Base-by-base conservation (phyloP, 441 rosid species). In the Corymbia citriodora region DNA sequence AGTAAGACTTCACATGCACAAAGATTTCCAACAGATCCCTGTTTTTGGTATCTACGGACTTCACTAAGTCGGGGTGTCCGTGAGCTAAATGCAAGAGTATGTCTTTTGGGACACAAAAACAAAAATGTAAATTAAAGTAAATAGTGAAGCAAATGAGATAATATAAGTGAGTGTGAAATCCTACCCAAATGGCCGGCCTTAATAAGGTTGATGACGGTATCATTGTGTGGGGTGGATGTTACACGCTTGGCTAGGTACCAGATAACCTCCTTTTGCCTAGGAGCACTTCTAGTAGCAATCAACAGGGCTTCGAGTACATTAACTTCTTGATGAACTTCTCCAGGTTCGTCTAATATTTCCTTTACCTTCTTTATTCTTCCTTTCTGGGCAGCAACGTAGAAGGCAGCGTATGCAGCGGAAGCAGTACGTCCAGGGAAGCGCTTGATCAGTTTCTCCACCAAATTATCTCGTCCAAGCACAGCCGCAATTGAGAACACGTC, bases 41-140 rank as follows among this genome's bases (percentile, higher is more conserved):
- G 6, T 59, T 59, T 59, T 3, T 2, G 0, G n/a, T 11, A 27
- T 25, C 1, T 12, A 5, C 65, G 12, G 10, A 10, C 1, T 2
- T 10, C 3, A 3, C 27, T 0, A 10, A 61, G 68, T 2, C 0
- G 2, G 8, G 65, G 68, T 61, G 0, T 27, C 12, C 0, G 0
- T 11, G 12, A 27, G 31, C 68, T 5, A 61, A 61, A 61, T 11
- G 0, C 68, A 61, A 5, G 15, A 61, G 31, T 27, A 61, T 0
- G 31, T 61, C 68, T 61, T 61, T 61, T 61, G 31, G 16, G 63
- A 57, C 6, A 23, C 27, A 59, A 25, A 12, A 57, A 57, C 63
- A 57, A 57, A 57, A 57, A 57, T 1, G 25, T 57, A 8, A 23
- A 9, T 23, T 10, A 27, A 57, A 23, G 63, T 7, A 57, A 10